Evolutionary conservation across 148 eudicot genomes (phyloP), one percentile per base, ranked within the genome.

Genomic region (Spergularia marina): DNA sequence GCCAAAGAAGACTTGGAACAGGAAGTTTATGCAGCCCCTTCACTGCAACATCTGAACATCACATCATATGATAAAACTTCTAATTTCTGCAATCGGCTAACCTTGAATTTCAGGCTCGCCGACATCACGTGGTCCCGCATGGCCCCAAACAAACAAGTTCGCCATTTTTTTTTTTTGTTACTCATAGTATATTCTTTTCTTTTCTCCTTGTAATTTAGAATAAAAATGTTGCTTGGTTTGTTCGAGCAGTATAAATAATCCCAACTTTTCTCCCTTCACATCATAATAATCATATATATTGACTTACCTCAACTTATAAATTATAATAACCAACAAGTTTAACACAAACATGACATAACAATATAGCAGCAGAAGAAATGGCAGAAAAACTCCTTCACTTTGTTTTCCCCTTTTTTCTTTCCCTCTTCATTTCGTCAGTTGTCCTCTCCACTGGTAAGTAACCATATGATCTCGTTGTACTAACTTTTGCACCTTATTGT

Each of bases 371-470:
- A 14, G 12, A 34, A 36, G 15, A 63, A 77, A 18, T 76, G 80
- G 74, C 77, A 66, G 57, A n/a, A 44, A 69, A 36, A 5, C 34
- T 41, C 30, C 18, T 64, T 25, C n/a, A 68, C 49, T 52, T 66
- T 71, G 54, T 63, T 63, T 53, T 65, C 17, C 54, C 41, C 17
- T 58, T 68, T 16, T 5, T 81, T 20, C 34, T 81, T 57, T 68
- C 40, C 55, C 58, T 81, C 57, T 47, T 77, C 61, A 18, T 54
- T 41, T 68, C 74, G 14, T 54, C 56, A 15, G 2, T 62, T 41
- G 61, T 81, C 41, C 59, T 65, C 21, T 78, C 81, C 12, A 66
- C 56, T 8, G 77, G 81, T 78, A 57, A 65, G 53, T 70, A 6
- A 15, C 40, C 0, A 39, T 65, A 30, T 9, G 49, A 44, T 44